phyloP scores from a whole-genome alignment of 2,329 filamentous ascomycete genomes.

The Colletotrichum noveboracense region DNA sequence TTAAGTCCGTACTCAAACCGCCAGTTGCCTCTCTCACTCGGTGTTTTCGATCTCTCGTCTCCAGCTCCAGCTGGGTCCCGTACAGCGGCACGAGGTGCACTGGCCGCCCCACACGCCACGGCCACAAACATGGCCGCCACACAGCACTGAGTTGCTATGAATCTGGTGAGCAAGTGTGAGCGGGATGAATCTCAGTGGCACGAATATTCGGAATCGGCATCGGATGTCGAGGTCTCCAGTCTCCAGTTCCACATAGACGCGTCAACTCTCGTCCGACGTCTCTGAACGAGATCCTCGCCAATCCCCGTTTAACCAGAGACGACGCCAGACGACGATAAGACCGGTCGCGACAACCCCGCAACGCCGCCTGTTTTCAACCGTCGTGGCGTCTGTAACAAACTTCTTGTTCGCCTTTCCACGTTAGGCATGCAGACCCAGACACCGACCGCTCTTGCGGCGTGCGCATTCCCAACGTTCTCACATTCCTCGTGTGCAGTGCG shows the following conservation, averaged over 20 bases:
- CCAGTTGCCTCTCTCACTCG: neutral
- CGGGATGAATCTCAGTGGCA: neutral
- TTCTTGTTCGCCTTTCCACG: neutral
- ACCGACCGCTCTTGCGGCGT: neutral
- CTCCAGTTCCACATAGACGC: neutral
- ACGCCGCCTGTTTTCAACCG: neutral
- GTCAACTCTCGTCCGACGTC: neutral
- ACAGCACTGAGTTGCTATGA: neutral
- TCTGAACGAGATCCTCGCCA: neutral
- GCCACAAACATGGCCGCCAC: neutral
- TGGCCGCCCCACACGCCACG: neutral
- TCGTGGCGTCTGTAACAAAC: neutral
- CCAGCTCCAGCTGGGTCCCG: conserved; percentile 7
- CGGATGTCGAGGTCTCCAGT: neutral
- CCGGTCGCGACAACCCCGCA: neutral
- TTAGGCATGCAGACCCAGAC: neutral
- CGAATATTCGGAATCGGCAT: neutral
- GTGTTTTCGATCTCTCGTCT: neutral
- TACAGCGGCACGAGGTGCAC: neutral
- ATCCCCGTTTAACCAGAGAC: neutral
- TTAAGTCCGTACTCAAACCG: neutral
- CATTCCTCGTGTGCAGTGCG: neutral
- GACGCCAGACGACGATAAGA: neutral
- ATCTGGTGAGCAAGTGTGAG: neutral
- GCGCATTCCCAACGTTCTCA: neutral